A percentile compares a stretch with the other conserved stretches of the same genome.
Evolutionary conservation across 2,329 filamentous ascomycete species (phyloP).

Genomic region (Monosporascus sp.): DNA sequence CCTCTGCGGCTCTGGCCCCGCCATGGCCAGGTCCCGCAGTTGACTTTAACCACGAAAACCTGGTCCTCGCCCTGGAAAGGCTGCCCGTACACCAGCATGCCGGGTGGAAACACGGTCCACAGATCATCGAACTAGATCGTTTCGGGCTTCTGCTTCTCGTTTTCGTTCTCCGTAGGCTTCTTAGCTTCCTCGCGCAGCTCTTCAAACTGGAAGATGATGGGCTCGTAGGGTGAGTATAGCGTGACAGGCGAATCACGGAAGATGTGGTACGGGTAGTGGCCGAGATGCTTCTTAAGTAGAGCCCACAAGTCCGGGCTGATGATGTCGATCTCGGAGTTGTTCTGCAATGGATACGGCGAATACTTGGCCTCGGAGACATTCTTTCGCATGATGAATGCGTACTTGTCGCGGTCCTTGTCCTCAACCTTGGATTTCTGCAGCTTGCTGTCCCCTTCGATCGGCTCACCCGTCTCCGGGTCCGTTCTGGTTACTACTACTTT

Average conservation of each 20-base stretch:
- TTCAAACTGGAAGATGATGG: background rate
- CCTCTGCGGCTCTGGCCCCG: too few species aligned
- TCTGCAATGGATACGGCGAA: background rate
- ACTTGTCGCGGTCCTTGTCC: background rate
- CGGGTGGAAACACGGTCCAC: slow-evolving; percentile 7
- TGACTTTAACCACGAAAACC: slow-evolving; percentile 5
- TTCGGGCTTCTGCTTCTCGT: background rate
- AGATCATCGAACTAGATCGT: slow-evolving; percentile 4
- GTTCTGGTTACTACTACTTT: too few species aligned
- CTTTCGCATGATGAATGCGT: background rate
- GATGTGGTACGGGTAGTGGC: background rate
- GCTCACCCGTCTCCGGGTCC: too few species aligned
- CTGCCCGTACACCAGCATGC: slow-evolving; percentile 1
- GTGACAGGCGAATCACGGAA: background rate
- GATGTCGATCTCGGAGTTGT: background rate
- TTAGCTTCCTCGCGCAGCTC: background rate
- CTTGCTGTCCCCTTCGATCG: too few species aligned
- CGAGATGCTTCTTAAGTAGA: background rate
- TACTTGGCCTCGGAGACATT: background rate
- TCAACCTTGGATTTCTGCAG: too few species aligned
- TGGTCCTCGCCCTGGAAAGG: slow-evolving; percentile 7
- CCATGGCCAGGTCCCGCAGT: background rate
- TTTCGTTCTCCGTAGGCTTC: background rate
- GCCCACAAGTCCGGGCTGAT: background rate
- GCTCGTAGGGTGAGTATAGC: background rate